Evolutionary conservation across 2,329 filamentous ascomycete species (phyloP).

Genomic region (Fusarium stilboides): DNA sequence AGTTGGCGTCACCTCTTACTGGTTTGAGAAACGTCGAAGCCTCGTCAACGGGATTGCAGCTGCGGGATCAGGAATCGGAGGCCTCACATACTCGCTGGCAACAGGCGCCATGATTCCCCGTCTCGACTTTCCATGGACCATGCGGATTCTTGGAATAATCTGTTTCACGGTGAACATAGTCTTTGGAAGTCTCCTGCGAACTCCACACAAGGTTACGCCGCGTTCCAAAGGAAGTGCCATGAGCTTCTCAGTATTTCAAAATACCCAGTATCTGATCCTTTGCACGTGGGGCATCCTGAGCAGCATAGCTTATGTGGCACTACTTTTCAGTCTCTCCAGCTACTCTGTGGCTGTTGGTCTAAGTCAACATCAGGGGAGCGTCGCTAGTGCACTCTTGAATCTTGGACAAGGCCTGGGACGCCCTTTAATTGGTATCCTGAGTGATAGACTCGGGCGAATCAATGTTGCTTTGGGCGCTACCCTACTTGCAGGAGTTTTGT

Average conservation of each 20-base stretch:
- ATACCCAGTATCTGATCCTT: background rate
- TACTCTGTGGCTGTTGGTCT: background rate
- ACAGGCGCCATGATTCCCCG: background rate
- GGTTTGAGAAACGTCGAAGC: background rate
- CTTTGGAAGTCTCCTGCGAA: background rate
- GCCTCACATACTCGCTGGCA: background rate
- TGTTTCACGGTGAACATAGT: background rate
- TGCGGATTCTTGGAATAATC: background rate
- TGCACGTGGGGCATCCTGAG: background rate
- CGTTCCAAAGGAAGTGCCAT: background rate
- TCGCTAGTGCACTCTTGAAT: background rate
- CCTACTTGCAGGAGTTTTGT: background rate
- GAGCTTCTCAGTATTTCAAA: background rate
- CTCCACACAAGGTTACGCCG: background rate
- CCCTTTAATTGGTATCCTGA: background rate
- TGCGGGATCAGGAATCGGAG: background rate
- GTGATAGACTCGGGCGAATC: background rate
- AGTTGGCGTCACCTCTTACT: background rate
- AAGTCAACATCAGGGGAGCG: background rate
- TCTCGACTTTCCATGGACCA: background rate
- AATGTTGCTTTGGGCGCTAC: background rate
- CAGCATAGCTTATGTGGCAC: background rate
- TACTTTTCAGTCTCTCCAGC: background rate
- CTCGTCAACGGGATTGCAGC: background rate
- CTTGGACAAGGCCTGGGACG: background rate